Evolutionary conservation across 2,329 filamentous ascomycete species (phyloP).

Genomic region (Oidium heveae): DNA sequence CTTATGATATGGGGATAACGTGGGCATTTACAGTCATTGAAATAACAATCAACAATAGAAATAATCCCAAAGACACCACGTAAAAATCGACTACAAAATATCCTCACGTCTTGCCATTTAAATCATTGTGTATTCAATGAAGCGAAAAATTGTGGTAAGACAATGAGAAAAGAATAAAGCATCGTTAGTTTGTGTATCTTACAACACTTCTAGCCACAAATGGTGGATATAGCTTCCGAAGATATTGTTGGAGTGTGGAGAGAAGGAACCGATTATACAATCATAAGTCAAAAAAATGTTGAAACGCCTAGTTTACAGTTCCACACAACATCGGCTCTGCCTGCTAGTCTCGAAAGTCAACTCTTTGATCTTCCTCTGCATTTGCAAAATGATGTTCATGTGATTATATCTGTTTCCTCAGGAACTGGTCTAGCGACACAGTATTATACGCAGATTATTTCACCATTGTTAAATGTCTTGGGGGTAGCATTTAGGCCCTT

Average conservation of each 20-base stretch:
- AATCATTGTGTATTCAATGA: too few relatives aligned
- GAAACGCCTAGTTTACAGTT: background rate
- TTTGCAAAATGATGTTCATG: constrained; percentile 20
- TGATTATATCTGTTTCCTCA: constrained; percentile 42
- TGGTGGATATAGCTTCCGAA: background rate
- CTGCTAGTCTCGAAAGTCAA: constrained; percentile 16
- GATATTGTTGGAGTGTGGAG: background rate
- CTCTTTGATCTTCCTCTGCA: constrained; percentile 18
- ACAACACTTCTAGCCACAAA: too few relatives aligned
- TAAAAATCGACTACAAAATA: too few relatives aligned
- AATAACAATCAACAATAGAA: too few relatives aligned
- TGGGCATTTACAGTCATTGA: too few relatives aligned
- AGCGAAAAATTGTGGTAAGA: too few relatives aligned
- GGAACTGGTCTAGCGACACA: constrained; percentile 30
- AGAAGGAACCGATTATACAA: background rate
- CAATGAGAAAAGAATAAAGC: too few relatives aligned
- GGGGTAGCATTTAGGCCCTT: constrained; percentile 27
- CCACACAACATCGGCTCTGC: constrained; percentile 6
- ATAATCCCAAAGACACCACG: too few relatives aligned
- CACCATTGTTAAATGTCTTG: constrained; percentile 26
- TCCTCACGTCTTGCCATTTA: too few relatives aligned
- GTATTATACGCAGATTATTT: constrained; percentile 30
- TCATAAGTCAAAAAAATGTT: background rate
- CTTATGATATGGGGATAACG: too few relatives aligned
- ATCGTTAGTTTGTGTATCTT: too few relatives aligned